Conservation (phyloP, 139 green algal genomes). For the Chlorella ohadii region DNA sequence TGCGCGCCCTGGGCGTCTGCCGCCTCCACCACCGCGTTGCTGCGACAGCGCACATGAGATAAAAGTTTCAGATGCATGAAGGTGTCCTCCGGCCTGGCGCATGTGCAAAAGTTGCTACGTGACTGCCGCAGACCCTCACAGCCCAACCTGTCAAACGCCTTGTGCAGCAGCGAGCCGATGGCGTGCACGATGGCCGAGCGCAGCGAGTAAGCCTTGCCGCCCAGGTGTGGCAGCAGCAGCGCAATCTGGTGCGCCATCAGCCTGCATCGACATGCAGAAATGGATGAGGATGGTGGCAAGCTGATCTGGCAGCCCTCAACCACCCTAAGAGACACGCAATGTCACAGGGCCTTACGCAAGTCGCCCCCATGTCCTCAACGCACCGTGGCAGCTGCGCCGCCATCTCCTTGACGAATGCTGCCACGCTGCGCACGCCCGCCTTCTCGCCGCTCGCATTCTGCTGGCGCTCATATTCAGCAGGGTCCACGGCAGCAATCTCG, state of each 20-base stretch:
- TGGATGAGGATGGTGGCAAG: no score
- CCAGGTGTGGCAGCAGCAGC: slow-evolving; percentile 75
- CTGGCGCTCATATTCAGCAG: slow-evolving; percentile 66
- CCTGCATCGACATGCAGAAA: background rate
- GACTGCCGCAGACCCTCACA: background rate
- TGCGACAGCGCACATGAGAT: background rate
- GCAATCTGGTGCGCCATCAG: slow-evolving; percentile 54
- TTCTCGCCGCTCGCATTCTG: slow-evolving; percentile 57
- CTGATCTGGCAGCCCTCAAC: no score
- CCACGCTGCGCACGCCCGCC: slow-evolving; percentile 63
- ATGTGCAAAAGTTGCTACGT: no score
- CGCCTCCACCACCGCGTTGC: slow-evolving; percentile 2
- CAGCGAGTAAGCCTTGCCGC: slow-evolving; percentile 77
- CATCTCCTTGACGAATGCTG: slow-evolving; percentile 68
- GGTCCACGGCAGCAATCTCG: slow-evolving; percentile 73
- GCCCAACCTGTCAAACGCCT: slow-evolving; percentile 40
- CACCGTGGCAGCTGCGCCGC: slow-evolving; percentile 49
- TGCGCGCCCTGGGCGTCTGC: slow-evolving; percentile 28
- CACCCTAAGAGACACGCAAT: no score
- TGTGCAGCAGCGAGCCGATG: slow-evolving; percentile 61
- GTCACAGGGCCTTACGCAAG: no score
- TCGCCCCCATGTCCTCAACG: no score
- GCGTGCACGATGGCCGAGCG: slow-evolving; percentile 73
- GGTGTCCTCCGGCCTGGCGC: no score
- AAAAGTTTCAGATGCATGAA: background rate